phyloP scores from a whole-genome alignment of 2,329 filamentous ascomycete genomes.

The Clonostachys chloroleuca region DNA sequence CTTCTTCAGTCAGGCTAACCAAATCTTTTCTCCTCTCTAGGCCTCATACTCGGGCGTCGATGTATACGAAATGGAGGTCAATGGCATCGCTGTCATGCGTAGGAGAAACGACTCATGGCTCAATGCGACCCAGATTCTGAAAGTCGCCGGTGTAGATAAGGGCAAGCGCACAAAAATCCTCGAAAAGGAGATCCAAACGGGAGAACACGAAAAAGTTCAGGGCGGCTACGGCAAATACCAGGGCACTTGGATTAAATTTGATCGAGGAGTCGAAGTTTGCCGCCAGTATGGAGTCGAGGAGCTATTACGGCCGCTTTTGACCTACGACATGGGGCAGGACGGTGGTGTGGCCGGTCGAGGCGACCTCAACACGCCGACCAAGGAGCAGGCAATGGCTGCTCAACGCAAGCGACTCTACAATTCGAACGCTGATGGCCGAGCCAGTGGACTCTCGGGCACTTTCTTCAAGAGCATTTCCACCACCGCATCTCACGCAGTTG shows the following conservation, averaged over 20 bases:
- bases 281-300: conserved; percentile 76
- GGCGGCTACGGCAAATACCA: conserved; percentile 99
- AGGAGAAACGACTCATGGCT: conserved; percentile 92
- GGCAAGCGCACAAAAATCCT: conserved; percentile 96
- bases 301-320: conserved; percentile 66
- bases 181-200: conserved; percentile 94
- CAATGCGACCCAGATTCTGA: conserved; percentile 97
- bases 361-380: conserved; percentile 88
- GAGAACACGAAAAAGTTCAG: conserved; percentile 97
- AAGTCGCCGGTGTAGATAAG: conserved; percentile 95
- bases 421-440: conserved; percentile 61
- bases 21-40: conserved; percentile 21
- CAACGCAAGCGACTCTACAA: conserved; percentile 91
- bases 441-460: conserved; percentile 69
- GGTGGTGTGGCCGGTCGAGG: conserved; percentile 68
- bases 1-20: background rate
- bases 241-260: conserved; percentile 96
- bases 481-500: conserved; percentile 88
- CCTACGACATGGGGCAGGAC: conserved; percentile 76
- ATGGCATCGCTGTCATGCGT: conserved; percentile 91
- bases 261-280: conserved; percentile 88
- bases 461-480: conserved; percentile 97
- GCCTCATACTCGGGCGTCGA: conserved; percentile 93
- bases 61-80: conserved; percentile 98
- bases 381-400: conserved; percentile 97